phyloP scores from a whole-genome alignment of 2,329 filamentous ascomycete species.

The Trichoderma oligosporum region DNA sequence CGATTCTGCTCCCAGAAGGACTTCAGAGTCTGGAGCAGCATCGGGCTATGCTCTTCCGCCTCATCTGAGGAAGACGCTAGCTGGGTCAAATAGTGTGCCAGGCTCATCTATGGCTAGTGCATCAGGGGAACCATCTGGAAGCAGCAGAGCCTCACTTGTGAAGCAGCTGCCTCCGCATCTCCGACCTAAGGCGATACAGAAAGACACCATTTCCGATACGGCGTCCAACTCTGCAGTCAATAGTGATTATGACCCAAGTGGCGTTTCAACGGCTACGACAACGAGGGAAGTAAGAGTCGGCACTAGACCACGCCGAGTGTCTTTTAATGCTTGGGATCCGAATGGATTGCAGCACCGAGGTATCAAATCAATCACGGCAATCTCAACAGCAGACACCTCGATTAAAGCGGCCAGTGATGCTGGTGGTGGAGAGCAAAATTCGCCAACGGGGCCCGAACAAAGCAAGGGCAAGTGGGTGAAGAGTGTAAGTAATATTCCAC shows the following conservation, averaged over 20 bases:
- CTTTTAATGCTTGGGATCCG: slow-evolving; percentile 34
- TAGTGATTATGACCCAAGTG: slow-evolving; percentile 9
- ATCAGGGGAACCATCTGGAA: not conserved
- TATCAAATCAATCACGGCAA: slow-evolving; percentile 26
- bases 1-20: not conserved
- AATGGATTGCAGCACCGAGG: slow-evolving; percentile 25
- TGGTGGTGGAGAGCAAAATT: not conserved
- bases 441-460: not conserved
- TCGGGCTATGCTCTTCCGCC: not conserved
- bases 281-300: slow-evolving; percentile 21
- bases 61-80: not conserved
- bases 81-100: not conserved
- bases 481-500: not conserved
- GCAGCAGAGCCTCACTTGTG: not conserved
- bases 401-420: not conserved
- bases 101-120: not conserved
- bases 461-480: slow-evolving; percentile 27
- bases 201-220: not conserved
- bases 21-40: not conserved
- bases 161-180: slow-evolving; percentile 18
- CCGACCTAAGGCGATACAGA: not conserved
- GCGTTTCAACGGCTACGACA: slow-evolving; percentile 33
- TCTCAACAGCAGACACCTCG: slow-evolving; percentile 22
- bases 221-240: not conserved
- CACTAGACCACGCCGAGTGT: not conserved